phyloP scores from a whole-genome alignment of 169 alveolate species.

The Perkinsus chesapeaki region DNA sequence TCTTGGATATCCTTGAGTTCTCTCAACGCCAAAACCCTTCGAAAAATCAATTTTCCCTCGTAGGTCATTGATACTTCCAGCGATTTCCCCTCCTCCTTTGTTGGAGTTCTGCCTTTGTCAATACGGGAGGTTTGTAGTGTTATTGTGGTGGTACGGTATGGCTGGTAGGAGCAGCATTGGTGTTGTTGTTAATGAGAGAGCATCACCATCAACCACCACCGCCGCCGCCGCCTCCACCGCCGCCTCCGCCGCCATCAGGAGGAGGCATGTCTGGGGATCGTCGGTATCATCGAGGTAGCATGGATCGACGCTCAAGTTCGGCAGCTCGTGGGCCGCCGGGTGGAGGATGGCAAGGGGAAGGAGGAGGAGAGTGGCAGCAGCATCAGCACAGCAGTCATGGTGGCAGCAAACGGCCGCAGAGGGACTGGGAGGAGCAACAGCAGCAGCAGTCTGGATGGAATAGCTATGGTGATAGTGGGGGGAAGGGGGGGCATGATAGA shows the following conservation, averaged over 20 bases:
- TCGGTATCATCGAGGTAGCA: too few relatives aligned
- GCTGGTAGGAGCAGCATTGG: background rate
- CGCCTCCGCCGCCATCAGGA: too few relatives aligned
- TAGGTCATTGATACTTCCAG: background rate
- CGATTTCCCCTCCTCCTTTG: background rate
- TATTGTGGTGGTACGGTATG: background rate
- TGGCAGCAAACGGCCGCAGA: background rate
- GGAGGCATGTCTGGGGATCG: too few relatives aligned
- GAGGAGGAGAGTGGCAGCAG: too few relatives aligned
- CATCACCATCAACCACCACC: background rate
- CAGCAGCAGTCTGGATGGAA: background rate
- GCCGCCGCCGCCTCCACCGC: too few relatives aligned
- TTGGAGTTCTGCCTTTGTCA: background rate
- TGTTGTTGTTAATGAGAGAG: background rate
- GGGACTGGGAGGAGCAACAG: background rate
- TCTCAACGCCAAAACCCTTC: background rate
- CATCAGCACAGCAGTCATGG: too few relatives aligned
- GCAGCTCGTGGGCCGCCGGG: too few relatives aligned
- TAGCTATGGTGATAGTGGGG: background rate
- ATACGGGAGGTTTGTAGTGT: background rate
- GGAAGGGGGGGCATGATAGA: background rate
- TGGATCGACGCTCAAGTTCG: too few relatives aligned
- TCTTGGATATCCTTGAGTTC: background rate
- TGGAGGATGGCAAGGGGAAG: too few relatives aligned
- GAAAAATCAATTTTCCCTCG: too few relatives aligned